These are phyloP conservation scores for Trametes cingulata DNA, from an alignment of 768 basidiomycete species.

Conservation along the genomic window DNA sequence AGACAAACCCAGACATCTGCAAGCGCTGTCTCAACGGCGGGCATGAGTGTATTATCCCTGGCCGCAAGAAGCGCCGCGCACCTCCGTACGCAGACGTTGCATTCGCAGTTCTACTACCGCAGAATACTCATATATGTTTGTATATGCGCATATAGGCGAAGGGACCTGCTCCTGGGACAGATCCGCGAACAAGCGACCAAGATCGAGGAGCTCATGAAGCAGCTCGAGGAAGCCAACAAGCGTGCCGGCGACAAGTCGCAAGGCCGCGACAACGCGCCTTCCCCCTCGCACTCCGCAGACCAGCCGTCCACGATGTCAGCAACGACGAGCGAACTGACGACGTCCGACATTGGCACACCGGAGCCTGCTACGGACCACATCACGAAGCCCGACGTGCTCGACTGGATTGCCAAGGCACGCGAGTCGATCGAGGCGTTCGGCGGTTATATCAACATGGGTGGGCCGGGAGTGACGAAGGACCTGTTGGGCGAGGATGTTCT, in stretches of 20 bases:
- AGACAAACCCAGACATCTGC: conserved; percentile 69
- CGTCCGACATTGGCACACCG: conserved; percentile 23
- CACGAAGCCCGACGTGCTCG: conserved; percentile 59
- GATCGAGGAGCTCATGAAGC: conserved; percentile 70
- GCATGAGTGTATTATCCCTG: conserved; percentile 79
- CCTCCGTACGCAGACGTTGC: conserved; percentile 62
- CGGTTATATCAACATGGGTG: conserved; percentile 63
- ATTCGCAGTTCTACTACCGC: neutral
- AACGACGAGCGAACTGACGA: conserved; percentile 25
- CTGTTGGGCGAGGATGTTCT: conserved; percentile 51
- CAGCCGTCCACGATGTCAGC: conserved; percentile 21
- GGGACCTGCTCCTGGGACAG: conserved; percentile 74
- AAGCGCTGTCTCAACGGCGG: conserved; percentile 71
- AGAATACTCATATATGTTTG: neutral
- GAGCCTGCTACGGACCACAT: conserved; percentile 27
- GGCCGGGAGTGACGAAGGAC: conserved; percentile 52
- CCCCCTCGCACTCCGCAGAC: conserved; percentile 13
- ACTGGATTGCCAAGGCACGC: conserved; percentile 78
- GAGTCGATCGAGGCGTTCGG: conserved; percentile 69
- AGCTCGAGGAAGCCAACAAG: conserved; percentile 54
- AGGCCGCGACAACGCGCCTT: conserved; percentile 4
- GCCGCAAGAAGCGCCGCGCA: conserved; percentile 75
- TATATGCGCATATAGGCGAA: conserved; percentile 58
- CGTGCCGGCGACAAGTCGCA: conserved; percentile 10
- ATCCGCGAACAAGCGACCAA: conserved; percentile 74